Evolutionary conservation across 805 yeast species (phyloP).

Genomic region (Lipomyces chichibuensis): DNA sequence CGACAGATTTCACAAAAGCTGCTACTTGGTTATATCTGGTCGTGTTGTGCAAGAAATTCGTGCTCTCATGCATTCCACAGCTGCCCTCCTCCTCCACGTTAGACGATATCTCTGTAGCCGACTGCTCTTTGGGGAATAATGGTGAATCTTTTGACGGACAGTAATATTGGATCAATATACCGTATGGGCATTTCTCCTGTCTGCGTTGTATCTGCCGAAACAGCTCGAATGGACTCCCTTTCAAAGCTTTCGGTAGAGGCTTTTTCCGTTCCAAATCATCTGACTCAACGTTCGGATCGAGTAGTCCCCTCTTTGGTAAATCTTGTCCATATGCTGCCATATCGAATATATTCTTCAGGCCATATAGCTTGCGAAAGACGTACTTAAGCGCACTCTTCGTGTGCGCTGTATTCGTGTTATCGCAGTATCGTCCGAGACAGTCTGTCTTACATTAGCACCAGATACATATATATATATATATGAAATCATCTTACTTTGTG

Average conservation of each 20-base stretch:
- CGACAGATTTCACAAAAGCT: conserved; percentile 15
- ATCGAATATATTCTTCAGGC: conserved; percentile 12
- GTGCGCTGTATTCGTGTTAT: not conserved
- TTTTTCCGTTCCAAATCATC: not conserved
- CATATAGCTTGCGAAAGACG: conserved; percentile 26
- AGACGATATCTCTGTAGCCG: not conserved
- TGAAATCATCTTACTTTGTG: not conserved
- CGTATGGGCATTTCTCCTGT: conserved; percentile 9
- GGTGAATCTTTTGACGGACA: conserved; percentile 14
- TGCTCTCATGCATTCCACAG: not conserved
- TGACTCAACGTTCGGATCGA: not conserved
- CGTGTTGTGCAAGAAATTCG: conserved; percentile 2
- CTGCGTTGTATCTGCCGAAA: conserved; percentile 14
- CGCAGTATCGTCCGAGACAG: not conserved
- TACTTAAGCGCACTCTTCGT: conserved; percentile 20
- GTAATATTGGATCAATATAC: conserved; percentile 15
- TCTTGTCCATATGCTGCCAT: conserved; percentile 6
- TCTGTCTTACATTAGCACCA: not conserved
- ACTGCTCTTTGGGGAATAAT: not conserved
- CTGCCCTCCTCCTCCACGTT: not conserved
- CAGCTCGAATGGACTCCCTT: conserved; percentile 22
- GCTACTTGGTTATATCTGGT: conserved; percentile 13
- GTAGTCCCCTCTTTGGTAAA: not conserved
- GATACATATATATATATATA: not conserved
- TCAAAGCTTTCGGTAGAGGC: conserved; percentile 17